These are phyloP conservation scores for Pichia heedii DNA, from an alignment of 805 yeast species.

Conservation along the genomic window DNA sequence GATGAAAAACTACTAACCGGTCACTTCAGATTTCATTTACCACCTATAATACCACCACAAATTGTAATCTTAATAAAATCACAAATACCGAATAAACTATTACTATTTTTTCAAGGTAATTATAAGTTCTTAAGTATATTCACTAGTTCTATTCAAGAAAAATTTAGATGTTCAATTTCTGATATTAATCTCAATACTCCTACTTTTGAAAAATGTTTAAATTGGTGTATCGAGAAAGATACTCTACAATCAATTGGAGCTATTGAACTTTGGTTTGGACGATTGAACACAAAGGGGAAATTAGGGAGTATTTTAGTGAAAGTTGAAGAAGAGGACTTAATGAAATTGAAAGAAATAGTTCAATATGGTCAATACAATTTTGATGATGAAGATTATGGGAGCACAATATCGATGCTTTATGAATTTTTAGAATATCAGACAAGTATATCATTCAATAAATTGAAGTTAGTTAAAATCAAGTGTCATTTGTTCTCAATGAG, in stretches of 20 bases:
- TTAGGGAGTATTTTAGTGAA: conserved; percentile 21
- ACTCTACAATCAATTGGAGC: neutral
- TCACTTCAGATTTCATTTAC: conserved; percentile 23
- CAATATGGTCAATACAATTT: neutral
- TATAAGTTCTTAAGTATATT: conserved; percentile 18
- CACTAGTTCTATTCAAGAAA: conserved; percentile 16
- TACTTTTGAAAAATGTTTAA: conserved; percentile 2
- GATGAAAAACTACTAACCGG: conserved; percentile 15
- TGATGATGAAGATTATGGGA: neutral
- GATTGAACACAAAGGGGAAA: conserved; percentile 13
- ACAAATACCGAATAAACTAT: neutral
- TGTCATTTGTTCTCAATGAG: conserved; percentile 21
- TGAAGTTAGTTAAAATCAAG: conserved; percentile 21
- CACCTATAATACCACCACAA: conserved; percentile 22
- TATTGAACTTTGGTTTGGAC: conserved; percentile 16
- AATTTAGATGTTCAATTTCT: conserved; percentile 18
- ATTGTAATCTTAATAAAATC: conserved; percentile 20
- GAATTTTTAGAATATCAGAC: conserved; percentile 17
- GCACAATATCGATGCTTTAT: conserved; percentile 16
- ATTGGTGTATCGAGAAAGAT: conserved; percentile 7
- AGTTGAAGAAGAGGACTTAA: conserved; percentile 18
- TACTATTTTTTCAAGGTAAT: conserved; percentile 11
- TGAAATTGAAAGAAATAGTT: conserved; percentile 7
- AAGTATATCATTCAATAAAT: conserved; percentile 21
- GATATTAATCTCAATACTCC: conserved; percentile 9